Evolutionary conservation across 768 basidiomycete species (phyloP).

Genomic region (Cystobasidium tubakii): DNA sequence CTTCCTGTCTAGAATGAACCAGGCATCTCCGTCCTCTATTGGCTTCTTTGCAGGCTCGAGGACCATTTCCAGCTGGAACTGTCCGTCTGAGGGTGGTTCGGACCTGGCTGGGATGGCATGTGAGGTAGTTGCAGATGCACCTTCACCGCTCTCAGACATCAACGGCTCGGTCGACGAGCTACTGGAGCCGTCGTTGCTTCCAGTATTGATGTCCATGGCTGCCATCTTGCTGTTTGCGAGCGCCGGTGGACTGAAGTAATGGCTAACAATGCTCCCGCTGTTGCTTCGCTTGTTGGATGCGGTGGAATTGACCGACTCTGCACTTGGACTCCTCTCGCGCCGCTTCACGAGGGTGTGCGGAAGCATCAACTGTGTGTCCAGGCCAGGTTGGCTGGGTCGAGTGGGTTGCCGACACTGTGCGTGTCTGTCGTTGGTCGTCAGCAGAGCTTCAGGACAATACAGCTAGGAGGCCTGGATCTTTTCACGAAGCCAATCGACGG

Average conservation of each 20-base stretch:
- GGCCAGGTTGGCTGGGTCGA: background rate
- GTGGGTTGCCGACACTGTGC: too few relatives aligned
- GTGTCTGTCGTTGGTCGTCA: background rate
- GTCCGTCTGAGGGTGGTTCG: constrained; percentile 6
- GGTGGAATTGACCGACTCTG: constrained; percentile 23
- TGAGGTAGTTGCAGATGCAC: background rate
- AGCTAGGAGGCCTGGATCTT: too few relatives aligned
- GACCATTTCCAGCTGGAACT: constrained; percentile 17
- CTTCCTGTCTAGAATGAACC: constrained; percentile 65
- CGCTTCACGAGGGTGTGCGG: constrained; percentile 24
- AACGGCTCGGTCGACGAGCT: constrained; percentile 31
- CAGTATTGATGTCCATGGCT: constrained; percentile 23
- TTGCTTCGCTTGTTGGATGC: constrained; percentile 32
- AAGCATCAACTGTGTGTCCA: constrained; percentile 17
- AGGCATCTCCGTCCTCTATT: constrained; percentile 65
- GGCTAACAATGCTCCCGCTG: background rate
- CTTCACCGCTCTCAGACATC: constrained; percentile 2
- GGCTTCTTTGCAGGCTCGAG: background rate
- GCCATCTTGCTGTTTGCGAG: background rate
- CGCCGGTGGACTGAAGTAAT: background rate
- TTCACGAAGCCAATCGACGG: too few relatives aligned
- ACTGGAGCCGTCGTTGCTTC: constrained; percentile 14
- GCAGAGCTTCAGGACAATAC: too few relatives aligned
- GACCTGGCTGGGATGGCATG: constrained; percentile 12
- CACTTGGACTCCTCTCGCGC: constrained; percentile 24